These are phyloP conservation scores for Claviceps cyperi DNA, from an alignment of 2,329 filamentous ascomycete species.

Conservation along the genomic window DNA sequence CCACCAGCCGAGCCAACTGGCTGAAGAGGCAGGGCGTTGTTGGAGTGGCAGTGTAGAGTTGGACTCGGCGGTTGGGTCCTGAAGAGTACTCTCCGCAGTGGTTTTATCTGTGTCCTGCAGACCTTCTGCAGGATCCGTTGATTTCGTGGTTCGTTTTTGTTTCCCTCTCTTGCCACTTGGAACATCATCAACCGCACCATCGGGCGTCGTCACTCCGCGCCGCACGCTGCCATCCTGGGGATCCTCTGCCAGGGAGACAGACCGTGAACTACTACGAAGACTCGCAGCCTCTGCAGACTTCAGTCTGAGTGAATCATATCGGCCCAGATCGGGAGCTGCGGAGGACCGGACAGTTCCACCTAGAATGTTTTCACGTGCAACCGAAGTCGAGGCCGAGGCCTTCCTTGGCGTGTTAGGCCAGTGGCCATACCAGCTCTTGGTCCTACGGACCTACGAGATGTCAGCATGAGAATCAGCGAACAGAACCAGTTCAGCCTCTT, in stretches of 20 bases:
- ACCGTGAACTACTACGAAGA: constrained; percentile 14
- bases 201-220: not conserved
- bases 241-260: constrained; percentile 13
- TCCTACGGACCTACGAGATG: constrained; percentile 30
- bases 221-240: constrained; percentile 11
- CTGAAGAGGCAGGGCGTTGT: constrained; percentile 17
- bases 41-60: not conserved
- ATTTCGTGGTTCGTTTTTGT: constrained; percentile 1
- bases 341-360: constrained; percentile 37
- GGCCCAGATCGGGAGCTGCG: constrained; percentile 33
- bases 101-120: not conserved
- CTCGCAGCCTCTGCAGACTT: constrained; percentile 20
- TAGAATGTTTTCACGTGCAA: constrained; percentile 46
- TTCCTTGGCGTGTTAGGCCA: constrained; percentile 45
- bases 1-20: constrained; percentile 44
- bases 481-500: not conserved
- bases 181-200: not conserved
- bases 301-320: constrained; percentile 28
- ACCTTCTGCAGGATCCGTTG: not conserved
- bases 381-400: constrained; percentile 42
- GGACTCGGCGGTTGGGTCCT: not conserved
- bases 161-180: not conserved
- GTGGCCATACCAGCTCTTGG: constrained; percentile 48
- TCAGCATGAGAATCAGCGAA: not conserved
- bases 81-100: not conserved